Conservation (phyloP, 2,329 filamentous ascomycete genomes). For the Trichophaea hybrida region DNA sequence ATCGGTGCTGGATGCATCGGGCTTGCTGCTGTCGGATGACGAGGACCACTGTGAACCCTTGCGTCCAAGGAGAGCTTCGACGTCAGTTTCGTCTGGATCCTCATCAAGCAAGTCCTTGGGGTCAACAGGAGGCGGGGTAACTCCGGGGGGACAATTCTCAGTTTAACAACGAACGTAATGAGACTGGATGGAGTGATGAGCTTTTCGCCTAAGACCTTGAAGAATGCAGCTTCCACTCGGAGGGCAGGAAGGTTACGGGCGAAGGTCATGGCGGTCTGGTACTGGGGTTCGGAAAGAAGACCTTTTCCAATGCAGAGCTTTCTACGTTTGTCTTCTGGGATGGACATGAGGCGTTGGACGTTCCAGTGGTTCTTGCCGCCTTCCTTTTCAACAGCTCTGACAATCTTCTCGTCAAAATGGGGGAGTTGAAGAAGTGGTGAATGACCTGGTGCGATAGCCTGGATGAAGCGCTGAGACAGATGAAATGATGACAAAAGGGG, state of each 20-base stretch:
- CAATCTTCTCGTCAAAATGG: conserved; percentile 57
- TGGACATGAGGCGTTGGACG: conserved; percentile 77
- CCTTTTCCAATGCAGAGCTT: conserved; percentile 54
- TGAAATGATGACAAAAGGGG: conserved; percentile 73
- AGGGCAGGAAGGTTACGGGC: conserved; percentile 74
- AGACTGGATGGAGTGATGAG: conserved; percentile 83
- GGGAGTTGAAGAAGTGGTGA: conserved; percentile 88
- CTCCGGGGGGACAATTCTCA: conserved; percentile 84
- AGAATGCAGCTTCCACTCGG: conserved; percentile 81
- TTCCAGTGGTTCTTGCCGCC: conserved; percentile 56
- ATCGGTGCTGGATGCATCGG: conserved; percentile 41
- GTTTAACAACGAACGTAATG: conserved; percentile 89
- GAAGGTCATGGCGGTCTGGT: conserved; percentile 58
- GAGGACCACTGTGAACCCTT: conserved; percentile 37
- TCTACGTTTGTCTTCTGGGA: conserved; percentile 60
- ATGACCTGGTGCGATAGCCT: conserved; percentile 68
- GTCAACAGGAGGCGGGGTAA: conserved; percentile 59
- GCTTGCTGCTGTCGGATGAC: conserved; percentile 41
- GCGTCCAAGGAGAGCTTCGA: conserved; percentile 69
- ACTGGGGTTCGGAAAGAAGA: conserved; percentile 62
- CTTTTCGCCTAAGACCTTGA: conserved; percentile 93
- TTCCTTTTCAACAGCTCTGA: conserved; percentile 56
- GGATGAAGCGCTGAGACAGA: conserved; percentile 72
- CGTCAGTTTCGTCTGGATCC: conserved; percentile 82
- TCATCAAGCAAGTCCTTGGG: conserved; percentile 74